Conservation (phyloP, 768 basidiomycete genomes). For the Amanita muscaria region DNA sequence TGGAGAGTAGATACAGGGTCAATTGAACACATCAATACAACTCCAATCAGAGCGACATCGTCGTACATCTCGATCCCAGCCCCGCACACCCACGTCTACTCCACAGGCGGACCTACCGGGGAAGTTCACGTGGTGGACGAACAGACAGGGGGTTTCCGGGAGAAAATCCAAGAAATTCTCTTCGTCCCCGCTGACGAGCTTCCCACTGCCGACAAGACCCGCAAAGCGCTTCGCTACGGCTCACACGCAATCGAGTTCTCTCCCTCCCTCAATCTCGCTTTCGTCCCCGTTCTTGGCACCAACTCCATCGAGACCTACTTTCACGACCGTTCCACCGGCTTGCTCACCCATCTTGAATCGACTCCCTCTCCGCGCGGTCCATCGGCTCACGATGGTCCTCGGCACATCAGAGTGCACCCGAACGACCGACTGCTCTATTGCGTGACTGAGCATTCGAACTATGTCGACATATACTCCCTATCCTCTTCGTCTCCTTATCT, state of each 20-base stretch:
- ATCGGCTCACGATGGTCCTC: slow-evolving; percentile 35
- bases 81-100: slow-evolving; percentile 40
- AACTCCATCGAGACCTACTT: slow-evolving; percentile 39
- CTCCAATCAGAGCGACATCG: slow-evolving; percentile 44
- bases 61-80: slow-evolving; percentile 43
- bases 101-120: slow-evolving; percentile 42
- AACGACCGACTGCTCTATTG: slow-evolving; percentile 43
- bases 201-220: slow-evolving; percentile 39
- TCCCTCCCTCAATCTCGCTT: slow-evolving; percentile 25
- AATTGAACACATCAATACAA: slow-evolving; percentile 27
- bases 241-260: slow-evolving; percentile 46
- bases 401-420: slow-evolving; percentile 45
- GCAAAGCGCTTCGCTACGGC: slow-evolving; percentile 40
- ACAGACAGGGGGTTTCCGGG: slow-evolving; percentile 29
- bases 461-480: slow-evolving; percentile 36
- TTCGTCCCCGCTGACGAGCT: slow-evolving; percentile 37
- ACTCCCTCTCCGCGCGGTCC: slow-evolving; percentile 30
- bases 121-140: slow-evolving; percentile 34
- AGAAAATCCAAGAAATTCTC: slow-evolving; percentile 37
- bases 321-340: slow-evolving; percentile 23
- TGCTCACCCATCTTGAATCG: slow-evolving; percentile 28
- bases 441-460: slow-evolving; percentile 45
- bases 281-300: slow-evolving; percentile 42
- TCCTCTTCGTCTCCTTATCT: slow-evolving; percentile 17
- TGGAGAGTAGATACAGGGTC: slow-evolving; percentile 29